A percentile compares a stretch with the other conserved stretches of the same genome.
Evolutionary conservation across 768 basidiomycete species (phyloP).

Genomic region (Suillus plorans): DNA sequence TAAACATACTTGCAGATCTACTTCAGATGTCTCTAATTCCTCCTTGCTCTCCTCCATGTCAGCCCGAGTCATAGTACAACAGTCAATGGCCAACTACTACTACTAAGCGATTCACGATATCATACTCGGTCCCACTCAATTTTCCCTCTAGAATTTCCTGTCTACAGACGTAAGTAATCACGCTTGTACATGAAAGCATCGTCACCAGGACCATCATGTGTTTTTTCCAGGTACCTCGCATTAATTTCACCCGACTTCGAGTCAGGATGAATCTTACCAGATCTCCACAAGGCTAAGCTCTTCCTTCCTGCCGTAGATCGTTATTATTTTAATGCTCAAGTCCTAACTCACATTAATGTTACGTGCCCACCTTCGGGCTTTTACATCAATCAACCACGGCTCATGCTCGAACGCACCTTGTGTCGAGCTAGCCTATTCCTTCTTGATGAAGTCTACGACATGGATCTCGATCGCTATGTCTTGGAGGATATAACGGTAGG

Average conservation of each 20-base stretch:
- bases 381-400: constrained; percentile 5
- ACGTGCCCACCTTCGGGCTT: constrained; percentile 6
- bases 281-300: constrained; percentile 1
- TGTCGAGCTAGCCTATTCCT: constrained; percentile 2
- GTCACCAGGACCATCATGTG: background rate
- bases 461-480: background rate
- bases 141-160: background rate
- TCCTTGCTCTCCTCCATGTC: background rate
- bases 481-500: constrained; percentile 1
- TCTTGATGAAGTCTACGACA: background rate
- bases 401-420: background rate
- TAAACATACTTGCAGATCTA: constrained; percentile 1
- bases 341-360: background rate
- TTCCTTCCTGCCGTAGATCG: constrained; percentile 4
- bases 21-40: background rate
- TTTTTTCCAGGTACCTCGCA: constrained; percentile 3
- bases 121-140: background rate
- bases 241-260: constrained; percentile 3
- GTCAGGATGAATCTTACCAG: background rate
- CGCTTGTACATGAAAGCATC: background rate
- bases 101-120: no score
- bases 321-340: constrained; percentile 1
- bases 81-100: no score
- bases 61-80: background rate
- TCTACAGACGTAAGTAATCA: background rate